Evolutionary conservation across 2,329 filamentous ascomycete species (phyloP), one percentile per base, ranked within the genome.

Genomic region (Teratosphaeria epicoccoides): DNA sequence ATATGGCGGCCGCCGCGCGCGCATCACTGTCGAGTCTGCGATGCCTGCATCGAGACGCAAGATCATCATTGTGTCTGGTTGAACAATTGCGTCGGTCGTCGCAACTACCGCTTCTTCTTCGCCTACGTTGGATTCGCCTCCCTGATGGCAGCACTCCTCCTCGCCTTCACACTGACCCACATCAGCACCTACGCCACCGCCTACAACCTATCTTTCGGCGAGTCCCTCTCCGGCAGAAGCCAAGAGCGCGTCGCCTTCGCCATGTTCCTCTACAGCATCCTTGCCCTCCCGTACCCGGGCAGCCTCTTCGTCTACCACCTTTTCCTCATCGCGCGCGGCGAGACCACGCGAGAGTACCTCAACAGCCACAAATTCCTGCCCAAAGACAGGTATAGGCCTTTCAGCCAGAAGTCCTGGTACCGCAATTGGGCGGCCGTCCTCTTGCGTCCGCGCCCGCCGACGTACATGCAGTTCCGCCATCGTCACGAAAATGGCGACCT

Each of bases 11-110:
- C 93, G 29, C 90, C 91, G 24, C 87, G 93, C 53, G 89, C 88
- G 53, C 94, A 98, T 66, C 93, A 98, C 71, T 98, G 93, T 71
- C 87, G 93, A 52, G 79, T 95, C 24, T 98, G 93, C 71, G 91
- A 98, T 71, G 96, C 94, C 68, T 98, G 93, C 68, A 81, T 98
- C 54, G 93, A 98, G 70, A 95, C 89, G 0, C 88, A 96, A 60
- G 93, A 98, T 65, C 93, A 98, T 65, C 93, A 98, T 70, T 98
- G 93, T 64, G 90, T 97, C 14, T 98, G 93, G 93, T 80, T 98
- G 57, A 98, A 98, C 72, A 98, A 98, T 68, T 98, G 93, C 62
- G 85, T 98, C 47, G 93, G 93, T 43, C 85, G 91, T 59, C 87
- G 93, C 62, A 98, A 98, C 72, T 98, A 98, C 72, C 88, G 93